Evolutionary conservation across 768 basidiomycete species (phyloP), one percentile per base, ranked within the genome.

Genomic region (Sporobolomyces phaffii): DNA sequence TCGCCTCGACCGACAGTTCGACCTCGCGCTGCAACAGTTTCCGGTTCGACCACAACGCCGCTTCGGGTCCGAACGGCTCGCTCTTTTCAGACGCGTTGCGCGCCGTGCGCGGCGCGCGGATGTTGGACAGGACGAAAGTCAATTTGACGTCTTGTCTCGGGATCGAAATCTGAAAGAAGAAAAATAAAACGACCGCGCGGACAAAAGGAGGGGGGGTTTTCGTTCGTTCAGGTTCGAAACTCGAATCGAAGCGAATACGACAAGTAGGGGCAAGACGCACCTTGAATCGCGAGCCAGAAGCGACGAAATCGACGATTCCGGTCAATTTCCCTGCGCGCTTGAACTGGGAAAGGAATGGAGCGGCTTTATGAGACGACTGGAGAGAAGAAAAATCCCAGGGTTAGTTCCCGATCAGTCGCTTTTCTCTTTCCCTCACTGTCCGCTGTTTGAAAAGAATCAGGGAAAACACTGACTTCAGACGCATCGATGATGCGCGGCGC

Each of bases 211-310:
- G n/a, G n/a, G n/a, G n/a, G n/a, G n/a, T n/a, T n/a, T n/a, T n/a
- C n/a, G n/a, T n/a, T n/a, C n/a, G n/a, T n/a, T n/a, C n/a, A n/a
- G n/a, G n/a, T n/a, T n/a, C n/a, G n/a, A n/a, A n/a, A n/a, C n/a
- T n/a, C n/a, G n/a, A n/a, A n/a, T n/a, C n/a, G n/a, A n/a, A n/a
- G n/a, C n/a, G n/a, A n/a, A n/a, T n/a, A n/a, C n/a, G n/a, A n/a
- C n/a, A n/a, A n/a, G n/a, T n/a, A n/a, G n/a, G n/a, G n/a, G n/a
- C n/a, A n/a, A n/a, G n/a, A n/a, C 85, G 83, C 28, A 99, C 82
- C 91, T 92, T 99, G 85, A 93, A 98, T 59, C 94, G 85, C 15
- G 93, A 96, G 31, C 93, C 94, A 40, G 91, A 85, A 45, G 92
- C 86, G 59, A 97, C 91, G 75, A 90, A 96, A 44, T 98, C 93